Base-by-base conservation (phyloP, 2,329 filamentous ascomycete genomes). In the Cytospora leucostoma region DNA sequence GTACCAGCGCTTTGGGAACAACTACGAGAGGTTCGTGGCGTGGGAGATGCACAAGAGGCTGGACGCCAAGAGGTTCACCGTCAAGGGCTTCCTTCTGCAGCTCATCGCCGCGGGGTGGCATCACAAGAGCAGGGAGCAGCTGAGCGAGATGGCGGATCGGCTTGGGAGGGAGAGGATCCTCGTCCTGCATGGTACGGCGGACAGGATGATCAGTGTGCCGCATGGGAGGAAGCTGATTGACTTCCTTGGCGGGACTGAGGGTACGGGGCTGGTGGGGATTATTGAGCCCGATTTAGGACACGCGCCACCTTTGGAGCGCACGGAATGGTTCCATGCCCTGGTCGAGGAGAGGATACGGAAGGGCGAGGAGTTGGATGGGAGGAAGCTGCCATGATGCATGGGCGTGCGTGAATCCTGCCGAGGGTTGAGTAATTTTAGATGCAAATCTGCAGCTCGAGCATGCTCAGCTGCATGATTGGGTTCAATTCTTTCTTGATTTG, bases 1-100 rank as follows among this genome's bases (percentile, higher is more conserved):
- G 53, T 86, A 86, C 62, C 69, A 79, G 44, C 75, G 74, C 10
- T 96, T 95, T 74, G 83, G 83, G 5, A 91, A 82, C 59, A 95
- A 94, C 72, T 92, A 87, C 64, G 90, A 95, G 77, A 88, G 93
- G 6, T 94, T 93, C 71, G 88, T 90, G 33, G 92, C 93, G 0
- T 86, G 89, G 68, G 92, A 96, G 75, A 75, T 96, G 67, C 80
- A 79, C 71, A 96, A 96, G 78, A 82, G 89, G 19, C 76, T 80
- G 17, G 82, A 90, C 63, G 77, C 81, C 1, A 77, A 80, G 0
- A 79, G 79, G 7, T 94, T 92, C 73, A 85, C 84, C 4, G 81
- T 80, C 54, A 80, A 79, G 37, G 91, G 90, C 1, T 92, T 95
- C 74, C 72, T 95, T 37, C 79, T 91, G 68, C 93, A 97, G 78